Base-by-base conservation (phyloP, 352 stramenopile genomes). In the Phytophthora pinifolia region DNA sequence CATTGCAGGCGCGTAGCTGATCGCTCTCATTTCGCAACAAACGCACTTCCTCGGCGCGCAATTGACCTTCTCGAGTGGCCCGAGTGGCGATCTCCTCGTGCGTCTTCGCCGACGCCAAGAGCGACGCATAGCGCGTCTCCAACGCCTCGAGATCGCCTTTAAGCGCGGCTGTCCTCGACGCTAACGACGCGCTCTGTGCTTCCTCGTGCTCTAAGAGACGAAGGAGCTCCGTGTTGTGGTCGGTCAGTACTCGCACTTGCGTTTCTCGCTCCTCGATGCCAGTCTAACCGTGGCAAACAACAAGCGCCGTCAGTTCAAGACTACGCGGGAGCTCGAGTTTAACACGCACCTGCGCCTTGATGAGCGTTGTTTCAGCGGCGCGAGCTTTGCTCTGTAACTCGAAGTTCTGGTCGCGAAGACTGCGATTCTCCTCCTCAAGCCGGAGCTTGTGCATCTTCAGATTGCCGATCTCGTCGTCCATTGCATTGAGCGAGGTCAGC, bases 151-250 rank as follows among this genome's bases (percentile, higher is more conserved):
- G 61, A 25, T 98, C 92, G 13, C 60, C 64, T 47, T 81, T 75
- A 13, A 92, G 66, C 2, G 53, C 15, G 6, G 70, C 59, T 8
- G 84, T 91, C 43, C 93, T 75, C 25, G 67, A 60, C 0, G 66
- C 71, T 32, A 96, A 59, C 9, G 73, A 74, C 9, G 80, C 63
- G 15, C 73, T 88, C 49, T 98, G 92, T 4, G 85, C 74, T 67
- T 99, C 95, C 55, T 98, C 93, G 50, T 93, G 84, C 74, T 98
- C 94, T 17, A 99, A 71, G 27, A 98, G 68, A 32, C 92, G 86
- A 37, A 98, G 65, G 8, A 99, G 74, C 70, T 99, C 96, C 7
- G 81, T 92, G 74, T 98, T 98, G 70, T 98, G 96, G 61, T 97
- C 92, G 0, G 86, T 98, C 54, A 98, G 84, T 27, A 98, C 96